phyloP scores from a whole-genome alignment of 306 rosid species.

The Mimosa bimucronata region DNA sequence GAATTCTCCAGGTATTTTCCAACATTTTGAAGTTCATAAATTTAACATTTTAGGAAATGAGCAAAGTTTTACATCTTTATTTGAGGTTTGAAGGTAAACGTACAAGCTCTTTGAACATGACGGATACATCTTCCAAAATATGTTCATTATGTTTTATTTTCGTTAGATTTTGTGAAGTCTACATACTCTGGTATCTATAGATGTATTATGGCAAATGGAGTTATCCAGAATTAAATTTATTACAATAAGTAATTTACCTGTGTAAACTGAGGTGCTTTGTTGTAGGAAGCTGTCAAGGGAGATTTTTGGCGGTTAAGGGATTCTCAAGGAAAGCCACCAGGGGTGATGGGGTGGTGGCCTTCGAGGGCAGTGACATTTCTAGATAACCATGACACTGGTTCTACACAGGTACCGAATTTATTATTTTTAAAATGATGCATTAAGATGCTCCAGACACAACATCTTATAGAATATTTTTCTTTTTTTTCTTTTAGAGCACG shows the following conservation, averaged over 20 bases:
- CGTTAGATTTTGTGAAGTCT: neutral
- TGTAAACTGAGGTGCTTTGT: slow-evolving; percentile 6
- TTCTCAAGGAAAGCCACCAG: slow-evolving; percentile 87
- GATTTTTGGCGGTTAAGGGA: slow-evolving; percentile 81
- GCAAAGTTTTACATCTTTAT: neutral
- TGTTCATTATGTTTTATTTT: neutral
- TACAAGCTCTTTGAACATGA: neutral
- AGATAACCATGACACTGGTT: slow-evolving; percentile 93
- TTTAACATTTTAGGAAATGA: slow-evolving; percentile 3
- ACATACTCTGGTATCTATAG: slow-evolving; percentile 6
- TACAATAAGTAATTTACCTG: neutral
- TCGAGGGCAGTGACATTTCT: slow-evolving; percentile 85
- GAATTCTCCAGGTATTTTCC: slow-evolving; percentile 81
- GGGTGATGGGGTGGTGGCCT: slow-evolving; percentile 91
- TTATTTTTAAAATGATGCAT: slow-evolving; percentile 2
- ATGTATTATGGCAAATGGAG: neutral
- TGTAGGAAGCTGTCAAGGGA: slow-evolving; percentile 91
- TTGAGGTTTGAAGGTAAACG: neutral
- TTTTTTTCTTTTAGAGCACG: slow-evolving; percentile 18
- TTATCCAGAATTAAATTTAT: slow-evolving; percentile 25
- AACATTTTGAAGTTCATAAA: slow-evolving; percentile 11
- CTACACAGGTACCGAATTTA: slow-evolving; percentile 72
- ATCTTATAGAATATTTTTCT: neutral
- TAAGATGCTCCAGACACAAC: slow-evolving; percentile 6
- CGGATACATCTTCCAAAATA: slow-evolving; percentile 6